Conservation (phyloP, 306 rosid species). For the Vigna radiata region DNA sequence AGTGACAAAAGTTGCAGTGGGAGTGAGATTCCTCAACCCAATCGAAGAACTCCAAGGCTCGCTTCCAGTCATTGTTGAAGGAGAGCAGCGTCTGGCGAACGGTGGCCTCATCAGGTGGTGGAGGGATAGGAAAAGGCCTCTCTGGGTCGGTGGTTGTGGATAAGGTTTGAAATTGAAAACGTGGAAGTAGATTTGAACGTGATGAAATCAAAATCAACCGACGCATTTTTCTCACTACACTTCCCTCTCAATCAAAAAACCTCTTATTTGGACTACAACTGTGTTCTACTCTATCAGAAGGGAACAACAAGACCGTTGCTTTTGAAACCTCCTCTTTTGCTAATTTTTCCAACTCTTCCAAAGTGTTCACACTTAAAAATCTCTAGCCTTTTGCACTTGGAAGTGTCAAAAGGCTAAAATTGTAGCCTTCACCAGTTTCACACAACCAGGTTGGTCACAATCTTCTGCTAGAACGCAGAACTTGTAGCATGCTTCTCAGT, state of each 20-base stretch:
- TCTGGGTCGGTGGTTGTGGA: background rate
- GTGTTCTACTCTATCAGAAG: no score
- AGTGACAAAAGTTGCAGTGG: slow-evolving; percentile 56
- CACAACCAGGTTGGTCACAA: slow-evolving; percentile 82
- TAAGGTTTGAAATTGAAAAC: background rate
- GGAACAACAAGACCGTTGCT: no score
- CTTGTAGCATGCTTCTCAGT: slow-evolving; percentile 83
- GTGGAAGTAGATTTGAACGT: background rate
- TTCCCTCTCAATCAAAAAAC: no score
- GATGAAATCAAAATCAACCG: background rate
- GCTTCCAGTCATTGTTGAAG: slow-evolving; percentile 82
- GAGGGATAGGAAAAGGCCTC: background rate
- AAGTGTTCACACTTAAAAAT: no score
- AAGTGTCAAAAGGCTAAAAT: slow-evolving; percentile 68
- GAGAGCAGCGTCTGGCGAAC: slow-evolving; percentile 65
- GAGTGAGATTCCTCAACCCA: slow-evolving; percentile 61
- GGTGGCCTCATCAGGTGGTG: slow-evolving; percentile 45
- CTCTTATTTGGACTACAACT: no score
- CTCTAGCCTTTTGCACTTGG: slow-evolving; percentile 60
- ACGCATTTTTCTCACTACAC: background rate
- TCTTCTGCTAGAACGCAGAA: slow-evolving; percentile 86
- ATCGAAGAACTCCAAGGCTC: slow-evolving; percentile 82
- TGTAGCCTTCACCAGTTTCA: slow-evolving; percentile 79
- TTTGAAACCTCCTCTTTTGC: no score
- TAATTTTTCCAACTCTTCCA: no score